These are phyloP conservation scores for Phlegmacium glaucopus DNA, from an alignment of 768 basidiomycete genomes.

Conservation along the genomic window DNA sequence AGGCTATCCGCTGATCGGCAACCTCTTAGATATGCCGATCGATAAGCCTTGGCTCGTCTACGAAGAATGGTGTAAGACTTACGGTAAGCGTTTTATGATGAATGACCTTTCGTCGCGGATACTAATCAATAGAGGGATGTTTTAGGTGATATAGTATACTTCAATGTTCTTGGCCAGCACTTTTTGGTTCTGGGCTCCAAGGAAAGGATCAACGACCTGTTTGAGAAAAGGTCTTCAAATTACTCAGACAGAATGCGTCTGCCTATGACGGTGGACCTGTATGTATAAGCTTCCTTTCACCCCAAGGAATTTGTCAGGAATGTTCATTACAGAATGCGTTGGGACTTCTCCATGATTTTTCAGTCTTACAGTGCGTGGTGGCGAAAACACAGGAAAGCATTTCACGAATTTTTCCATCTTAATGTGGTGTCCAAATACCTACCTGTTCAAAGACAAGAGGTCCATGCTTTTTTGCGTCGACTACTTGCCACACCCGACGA, in stretches of 20 bases:
- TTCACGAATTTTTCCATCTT: constrained; percentile 48
- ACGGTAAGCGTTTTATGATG: constrained; percentile 17
- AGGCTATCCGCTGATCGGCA: too few species aligned
- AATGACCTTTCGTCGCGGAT: too few species aligned
- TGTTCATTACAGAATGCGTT: constrained; percentile 14
- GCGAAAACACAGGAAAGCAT: constrained; percentile 45
- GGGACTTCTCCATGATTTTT: constrained; percentile 43
- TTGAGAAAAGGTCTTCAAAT: constrained; percentile 49
- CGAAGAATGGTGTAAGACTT: too few species aligned
- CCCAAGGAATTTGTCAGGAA: neutral
- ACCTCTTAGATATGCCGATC: too few species aligned
- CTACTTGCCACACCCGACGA: constrained; percentile 37
- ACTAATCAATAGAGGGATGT: neutral
- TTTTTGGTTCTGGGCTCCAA: constrained; percentile 20
- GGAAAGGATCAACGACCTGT: constrained; percentile 43
- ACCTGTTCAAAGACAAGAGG: constrained; percentile 41
- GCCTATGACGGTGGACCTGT: constrained; percentile 50
- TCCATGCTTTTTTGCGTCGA: constrained; percentile 38
- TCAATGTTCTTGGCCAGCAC: constrained; percentile 38
- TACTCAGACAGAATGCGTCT: constrained; percentile 49
- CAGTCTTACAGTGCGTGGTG: constrained; percentile 39
- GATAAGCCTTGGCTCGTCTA: too few species aligned
- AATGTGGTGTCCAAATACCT: constrained; percentile 37
- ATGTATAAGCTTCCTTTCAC: constrained; percentile 9
- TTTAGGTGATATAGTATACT: constrained; percentile 52